Conservation (phyloP, 805 yeast genomes). For the Candida boleticola region DNA sequence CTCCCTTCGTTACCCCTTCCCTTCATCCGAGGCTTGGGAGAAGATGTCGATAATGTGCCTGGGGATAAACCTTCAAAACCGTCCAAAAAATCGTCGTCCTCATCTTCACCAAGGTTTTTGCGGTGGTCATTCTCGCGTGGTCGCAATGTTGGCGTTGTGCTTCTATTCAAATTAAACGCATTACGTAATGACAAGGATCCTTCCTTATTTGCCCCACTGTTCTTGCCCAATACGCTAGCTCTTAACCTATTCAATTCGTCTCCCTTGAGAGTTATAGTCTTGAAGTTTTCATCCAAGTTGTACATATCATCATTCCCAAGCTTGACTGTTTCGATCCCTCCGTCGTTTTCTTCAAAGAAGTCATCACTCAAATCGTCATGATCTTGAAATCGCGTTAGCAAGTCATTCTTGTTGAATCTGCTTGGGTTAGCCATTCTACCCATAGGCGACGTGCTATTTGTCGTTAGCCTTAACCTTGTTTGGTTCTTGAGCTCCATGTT, state of each 20-base stretch:
- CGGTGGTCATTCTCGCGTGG: background rate
- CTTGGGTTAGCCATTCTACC: conserved; percentile 2
- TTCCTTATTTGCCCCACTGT: background rate
- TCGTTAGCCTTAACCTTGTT: too few relatives aligned
- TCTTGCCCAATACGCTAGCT: background rate
- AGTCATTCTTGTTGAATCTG: conserved; percentile 16
- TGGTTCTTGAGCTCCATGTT: too few relatives aligned
- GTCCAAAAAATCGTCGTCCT: conserved; percentile 1
- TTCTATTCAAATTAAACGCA: conserved; percentile 8
- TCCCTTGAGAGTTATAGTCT: conserved; percentile 17
- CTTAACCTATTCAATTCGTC: conserved; percentile 4
- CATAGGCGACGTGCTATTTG: background rate
- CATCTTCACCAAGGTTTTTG: background rate
- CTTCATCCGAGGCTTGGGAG: conserved; percentile 17
- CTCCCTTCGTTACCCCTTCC: conserved; percentile 3
- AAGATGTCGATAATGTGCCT: conserved; percentile 24
- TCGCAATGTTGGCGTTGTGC: conserved; percentile 3
- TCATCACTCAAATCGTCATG: conserved; percentile 18
- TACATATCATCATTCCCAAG: background rate
- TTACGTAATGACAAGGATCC: background rate
- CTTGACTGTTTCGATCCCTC: conserved; percentile 8
- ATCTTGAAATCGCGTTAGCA: conserved; percentile 22
- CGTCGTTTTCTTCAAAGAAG: conserved; percentile 25
- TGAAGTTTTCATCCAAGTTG: conserved; percentile 23
- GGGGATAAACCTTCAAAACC: conserved; percentile 12